Conservation (phyloP, 306 rosid genomes). For the Quercus variabilis region DNA sequence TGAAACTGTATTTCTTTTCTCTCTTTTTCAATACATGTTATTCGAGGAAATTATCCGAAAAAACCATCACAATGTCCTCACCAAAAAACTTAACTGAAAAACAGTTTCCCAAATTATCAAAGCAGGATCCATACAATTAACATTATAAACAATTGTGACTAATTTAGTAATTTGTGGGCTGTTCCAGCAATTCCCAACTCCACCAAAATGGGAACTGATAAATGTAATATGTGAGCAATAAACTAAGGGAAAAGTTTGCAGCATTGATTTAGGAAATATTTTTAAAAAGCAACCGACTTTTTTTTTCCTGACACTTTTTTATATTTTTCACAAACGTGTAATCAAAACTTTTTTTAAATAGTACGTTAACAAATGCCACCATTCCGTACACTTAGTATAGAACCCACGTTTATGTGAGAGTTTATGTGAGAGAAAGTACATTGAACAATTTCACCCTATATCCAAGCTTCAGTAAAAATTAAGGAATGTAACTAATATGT, state of each 20-base stretch:
- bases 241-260: neutral
- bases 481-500: neutral
- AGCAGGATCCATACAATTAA: neutral
- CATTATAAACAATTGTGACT: neutral
- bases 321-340: rapidly evolving
- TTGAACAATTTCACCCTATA: too few species aligned
- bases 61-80: neutral
- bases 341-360: too few species aligned
- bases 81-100: neutral
- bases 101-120: neutral
- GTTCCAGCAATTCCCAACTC: neutral
- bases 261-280: too few species aligned
- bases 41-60: neutral
- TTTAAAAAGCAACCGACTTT: too few species aligned
- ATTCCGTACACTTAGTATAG: too few species aligned
- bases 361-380: rapidly evolving
- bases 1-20: neutral
- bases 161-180: neutral
- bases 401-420: too few species aligned
- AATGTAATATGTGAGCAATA: neutral
- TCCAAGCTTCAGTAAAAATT: neutral
- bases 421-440: too few species aligned
- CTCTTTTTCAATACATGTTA: neutral
- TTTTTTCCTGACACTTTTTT: too few species aligned
- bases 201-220: neutral